Evolutionary conservation across 179 eudicot species (phyloP).

Genomic region (Spinacia oleracea): DNA sequence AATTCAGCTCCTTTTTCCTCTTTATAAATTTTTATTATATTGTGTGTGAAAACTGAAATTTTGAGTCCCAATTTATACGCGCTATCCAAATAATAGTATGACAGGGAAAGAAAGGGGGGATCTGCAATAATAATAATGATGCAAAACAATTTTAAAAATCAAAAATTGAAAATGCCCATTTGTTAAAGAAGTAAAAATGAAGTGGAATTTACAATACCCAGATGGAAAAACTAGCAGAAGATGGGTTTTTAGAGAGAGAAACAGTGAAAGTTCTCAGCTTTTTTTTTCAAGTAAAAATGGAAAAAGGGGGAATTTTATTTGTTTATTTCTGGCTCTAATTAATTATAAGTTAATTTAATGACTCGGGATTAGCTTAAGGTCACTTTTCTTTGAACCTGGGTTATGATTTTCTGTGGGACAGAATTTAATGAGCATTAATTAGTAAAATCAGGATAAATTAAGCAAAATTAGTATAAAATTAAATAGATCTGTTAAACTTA

Average conservation of each 20-base stretch:
- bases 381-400: neutral
- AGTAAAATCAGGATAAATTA: neutral
- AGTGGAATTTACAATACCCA: conserved; percentile 16
- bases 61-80: conserved; percentile 11
- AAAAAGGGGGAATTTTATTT: neutral
- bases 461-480: too few species aligned
- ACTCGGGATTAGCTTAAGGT: conserved; percentile 29
- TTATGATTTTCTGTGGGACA: neutral
- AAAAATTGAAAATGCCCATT: neutral
- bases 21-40: neutral
- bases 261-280: neutral
- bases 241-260: neutral
- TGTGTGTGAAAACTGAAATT: conserved; percentile 19
- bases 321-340: neutral
- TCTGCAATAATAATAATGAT: conserved; percentile 2
- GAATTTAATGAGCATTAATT: conserved; percentile 5
- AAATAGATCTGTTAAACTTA: conserved; percentile 19
- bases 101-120: conserved; percentile 1
- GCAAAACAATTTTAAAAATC: neutral
- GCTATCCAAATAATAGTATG: conserved; percentile 18
- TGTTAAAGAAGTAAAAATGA: conserved; percentile 3
- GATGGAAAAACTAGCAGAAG: conserved; percentile 10
- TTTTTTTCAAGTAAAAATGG: neutral
- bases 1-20: conserved; percentile 4
- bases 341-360: neutral